phyloP scores from a whole-genome alignment of 2,329 filamentous ascomycete genomes.

The Colletotrichum horii region DNA sequence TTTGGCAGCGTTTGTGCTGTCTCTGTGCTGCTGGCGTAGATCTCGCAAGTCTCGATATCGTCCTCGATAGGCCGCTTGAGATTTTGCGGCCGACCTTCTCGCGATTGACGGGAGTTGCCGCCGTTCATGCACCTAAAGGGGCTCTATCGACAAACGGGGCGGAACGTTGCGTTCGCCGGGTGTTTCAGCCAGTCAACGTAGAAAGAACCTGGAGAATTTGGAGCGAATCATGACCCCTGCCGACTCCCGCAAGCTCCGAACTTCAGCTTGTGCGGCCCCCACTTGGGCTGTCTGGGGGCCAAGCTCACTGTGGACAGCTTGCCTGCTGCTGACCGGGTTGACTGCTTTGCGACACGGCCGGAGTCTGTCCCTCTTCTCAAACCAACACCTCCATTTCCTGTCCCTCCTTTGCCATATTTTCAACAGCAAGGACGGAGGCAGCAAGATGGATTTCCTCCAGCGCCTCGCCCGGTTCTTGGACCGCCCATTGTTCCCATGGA shows the following conservation, averaged over 20 bases:
- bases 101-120: constrained; percentile 6
- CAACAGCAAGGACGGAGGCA: neutral
- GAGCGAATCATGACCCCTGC: constrained; percentile 3
- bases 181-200: constrained; percentile 12
- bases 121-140: constrained; percentile 1
- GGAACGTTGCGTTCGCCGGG: neutral
- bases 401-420: constrained; percentile 14
- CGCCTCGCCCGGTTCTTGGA: constrained; percentile 86
- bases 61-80: neutral
- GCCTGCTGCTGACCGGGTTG: neutral
- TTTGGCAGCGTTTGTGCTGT: neutral
- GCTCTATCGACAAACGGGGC: neutral
- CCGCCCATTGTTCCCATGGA: constrained; percentile 94
- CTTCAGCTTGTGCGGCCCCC: neutral
- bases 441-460: constrained; percentile 39
- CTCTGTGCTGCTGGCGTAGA: neutral
- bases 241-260: constrained; percentile 8
- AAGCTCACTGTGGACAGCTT: constrained; percentile 20
- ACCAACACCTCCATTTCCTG: constrained; percentile 11
- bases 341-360: neutral
- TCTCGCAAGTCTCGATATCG: neutral
- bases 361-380: neutral
- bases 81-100: constrained; percentile 17
- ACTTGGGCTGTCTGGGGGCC: neutral
- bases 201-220: neutral